A percentile compares a stretch with the other conserved stretches of the same genome.
Evolutionary conservation across 2,329 filamentous ascomycete species (phyloP).

Genomic region (Akanthomyces lecanii): DNA sequence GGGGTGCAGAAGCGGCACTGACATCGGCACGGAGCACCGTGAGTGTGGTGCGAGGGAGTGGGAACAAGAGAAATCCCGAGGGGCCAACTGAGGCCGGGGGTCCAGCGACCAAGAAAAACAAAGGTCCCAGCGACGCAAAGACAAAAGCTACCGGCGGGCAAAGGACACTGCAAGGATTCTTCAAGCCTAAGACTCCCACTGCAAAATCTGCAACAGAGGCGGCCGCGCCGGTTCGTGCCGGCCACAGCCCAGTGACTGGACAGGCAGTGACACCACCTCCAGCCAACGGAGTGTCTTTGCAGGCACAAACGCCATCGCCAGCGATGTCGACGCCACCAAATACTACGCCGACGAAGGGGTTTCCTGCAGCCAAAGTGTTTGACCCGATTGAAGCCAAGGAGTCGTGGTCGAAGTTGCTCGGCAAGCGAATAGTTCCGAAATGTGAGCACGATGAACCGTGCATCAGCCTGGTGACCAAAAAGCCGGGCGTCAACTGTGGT

Average conservation of each 20-base stretch:
- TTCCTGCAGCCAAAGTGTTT: constrained; percentile 42
- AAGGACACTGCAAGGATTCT: constrained; percentile 71
- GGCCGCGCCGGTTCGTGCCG: neutral
- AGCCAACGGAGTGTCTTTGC: neutral
- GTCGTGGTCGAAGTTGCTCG: constrained; percentile 80
- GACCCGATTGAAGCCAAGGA: constrained; percentile 72
- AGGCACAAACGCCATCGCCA: neutral
- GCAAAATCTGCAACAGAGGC: neutral
- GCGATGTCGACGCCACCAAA: neutral
- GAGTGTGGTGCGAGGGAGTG: neutral
- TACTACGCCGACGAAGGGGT: neutral
- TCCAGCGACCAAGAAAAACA: constrained; percentile 37
- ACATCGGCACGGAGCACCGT: neutral
- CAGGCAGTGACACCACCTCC: neutral
- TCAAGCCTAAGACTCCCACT: constrained; percentile 53
- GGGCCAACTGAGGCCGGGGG: constrained; percentile 18
- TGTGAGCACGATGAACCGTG: constrained; percentile 91
- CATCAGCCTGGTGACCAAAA: constrained; percentile 79
- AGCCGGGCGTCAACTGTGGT: constrained; percentile 78
- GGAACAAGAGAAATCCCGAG: constrained; percentile 27
- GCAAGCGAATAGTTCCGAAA: constrained; percentile 66
- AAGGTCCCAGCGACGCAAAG: constrained; percentile 26
- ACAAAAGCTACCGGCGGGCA: constrained; percentile 34
- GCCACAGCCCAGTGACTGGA: neutral
- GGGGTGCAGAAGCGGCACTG: neutral